Percentiles rank a stretch among this genome's conserved stretches.
These are phyloP conservation scores for Suillus variegatus DNA, from an alignment of 768 basidiomycete genomes.

Conservation along the genomic window DNA sequence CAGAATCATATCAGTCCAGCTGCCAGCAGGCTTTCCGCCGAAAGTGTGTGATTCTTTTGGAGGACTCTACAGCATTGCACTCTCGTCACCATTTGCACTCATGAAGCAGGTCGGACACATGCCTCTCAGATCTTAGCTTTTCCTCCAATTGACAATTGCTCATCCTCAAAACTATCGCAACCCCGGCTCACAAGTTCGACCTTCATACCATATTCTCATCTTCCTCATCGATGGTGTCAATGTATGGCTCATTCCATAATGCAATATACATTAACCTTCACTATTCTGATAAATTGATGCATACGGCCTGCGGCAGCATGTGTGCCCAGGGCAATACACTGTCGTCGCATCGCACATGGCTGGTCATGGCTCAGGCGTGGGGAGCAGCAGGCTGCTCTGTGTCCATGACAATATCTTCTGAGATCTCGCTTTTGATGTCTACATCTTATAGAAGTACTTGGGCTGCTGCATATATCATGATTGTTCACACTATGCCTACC, in stretches of 20 bases:
- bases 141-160: not conserved
- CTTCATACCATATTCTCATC: not conserved
- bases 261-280: not conserved
- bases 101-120: not conserved
- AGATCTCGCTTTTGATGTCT: too few relatives aligned
- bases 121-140: not conserved
- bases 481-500: too few relatives aligned
- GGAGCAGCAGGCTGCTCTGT: too few relatives aligned
- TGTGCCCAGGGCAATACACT: not conserved
- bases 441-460: too few relatives aligned
- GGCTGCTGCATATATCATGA: too few relatives aligned
- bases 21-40: not conserved
- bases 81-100: not conserved
- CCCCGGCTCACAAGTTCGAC: not conserved
- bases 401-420: too few relatives aligned
- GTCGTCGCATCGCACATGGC: too few relatives aligned
- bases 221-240: not conserved
- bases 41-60: not conserved
- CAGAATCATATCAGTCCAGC: not conserved
- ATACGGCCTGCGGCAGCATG: not conserved
- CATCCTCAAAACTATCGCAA: not conserved
- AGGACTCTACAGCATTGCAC: not conserved
- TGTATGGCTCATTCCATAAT: not conserved
- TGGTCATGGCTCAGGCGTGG: too few relatives aligned
- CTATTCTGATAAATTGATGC: not conserved